Evolutionary conservation across 106 monocot genomes (phyloP).

Genomic region (Ottelia alismoides): DNA sequence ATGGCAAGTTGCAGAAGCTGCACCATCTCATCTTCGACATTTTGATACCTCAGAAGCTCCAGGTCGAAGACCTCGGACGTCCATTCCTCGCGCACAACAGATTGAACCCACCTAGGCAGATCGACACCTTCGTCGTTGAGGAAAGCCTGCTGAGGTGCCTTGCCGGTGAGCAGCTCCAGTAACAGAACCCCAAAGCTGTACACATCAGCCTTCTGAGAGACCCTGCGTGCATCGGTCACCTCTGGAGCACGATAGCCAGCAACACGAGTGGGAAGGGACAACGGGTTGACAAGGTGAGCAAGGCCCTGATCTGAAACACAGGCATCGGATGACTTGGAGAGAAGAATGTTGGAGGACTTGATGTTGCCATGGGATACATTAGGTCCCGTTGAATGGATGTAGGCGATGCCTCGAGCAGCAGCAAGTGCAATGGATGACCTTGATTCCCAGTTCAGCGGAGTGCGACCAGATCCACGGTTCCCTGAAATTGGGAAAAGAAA

Average conservation of each 20-base stretch:
- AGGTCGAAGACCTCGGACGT: slow-evolving; percentile 49
- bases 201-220: slow-evolving; percentile 46
- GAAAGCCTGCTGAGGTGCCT: slow-evolving; percentile 19
- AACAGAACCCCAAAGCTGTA: slow-evolving; percentile 44
- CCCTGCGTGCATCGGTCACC: slow-evolving; percentile 8
- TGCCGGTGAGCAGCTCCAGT: slow-evolving; percentile 56
- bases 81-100: slow-evolving; percentile 43
- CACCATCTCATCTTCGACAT: slow-evolving; percentile 51
- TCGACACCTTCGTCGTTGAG: slow-evolving; percentile 41
- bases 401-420: slow-evolving; percentile 38
- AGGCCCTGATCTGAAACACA: slow-evolving; percentile 42
- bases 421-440: slow-evolving; percentile 41
- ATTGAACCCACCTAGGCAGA: slow-evolving; percentile 39
- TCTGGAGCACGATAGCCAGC: slow-evolving; percentile 38
- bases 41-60: slow-evolving; percentile 28
- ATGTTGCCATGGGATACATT: slow-evolving; percentile 83
- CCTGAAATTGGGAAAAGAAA: too few relatives aligned
- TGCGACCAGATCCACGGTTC: slow-evolving; percentile 21
- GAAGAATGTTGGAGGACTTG: slow-evolving; percentile 53
- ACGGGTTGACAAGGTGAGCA: slow-evolving; percentile 50
- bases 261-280: slow-evolving; percentile 39
- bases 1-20: slow-evolving; percentile 51
- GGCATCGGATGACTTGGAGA: slow-evolving; percentile 25
- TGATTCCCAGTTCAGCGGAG: slow-evolving; percentile 41
- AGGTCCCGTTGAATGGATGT: slow-evolving; percentile 66